A percentile compares a stretch with the other conserved stretches of the same genome.
phyloP scores from a whole-genome alignment of 2,329 filamentous ascomycete species.

The Kalmusia sp. region DNA sequence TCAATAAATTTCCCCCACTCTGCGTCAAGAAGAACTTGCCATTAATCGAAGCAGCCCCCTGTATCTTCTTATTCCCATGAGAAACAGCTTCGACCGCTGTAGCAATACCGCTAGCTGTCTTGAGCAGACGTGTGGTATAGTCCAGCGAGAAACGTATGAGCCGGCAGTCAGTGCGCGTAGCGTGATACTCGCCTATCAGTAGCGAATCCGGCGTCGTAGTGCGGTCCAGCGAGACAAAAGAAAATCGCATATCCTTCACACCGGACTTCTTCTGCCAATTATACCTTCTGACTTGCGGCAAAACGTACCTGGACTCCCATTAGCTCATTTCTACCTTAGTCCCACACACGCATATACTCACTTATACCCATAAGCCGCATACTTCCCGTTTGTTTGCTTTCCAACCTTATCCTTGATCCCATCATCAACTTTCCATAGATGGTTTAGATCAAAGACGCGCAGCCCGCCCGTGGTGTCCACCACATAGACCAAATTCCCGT shows the following conservation, averaged over 20 bases:
- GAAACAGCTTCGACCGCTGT: slow-evolving; percentile 16
- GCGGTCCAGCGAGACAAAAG: slow-evolving; percentile 18
- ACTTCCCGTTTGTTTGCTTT: no score
- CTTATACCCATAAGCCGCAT: no score
- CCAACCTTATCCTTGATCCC: no score
- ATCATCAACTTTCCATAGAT: slow-evolving; percentile 16
- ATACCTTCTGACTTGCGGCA: slow-evolving; percentile 19
- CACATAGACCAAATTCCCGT: slow-evolving; percentile 20
- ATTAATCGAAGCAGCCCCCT: slow-evolving; percentile 16
- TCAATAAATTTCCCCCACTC: no score
- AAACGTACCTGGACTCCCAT: slow-evolving; percentile 12
- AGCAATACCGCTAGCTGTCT: slow-evolving; percentile 12
- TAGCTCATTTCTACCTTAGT: slow-evolving; percentile 11
- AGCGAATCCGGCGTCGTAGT: slow-evolving; percentile 19
- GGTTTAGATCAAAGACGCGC: slow-evolving; percentile 17
- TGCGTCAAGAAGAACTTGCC: slow-evolving; percentile 20
- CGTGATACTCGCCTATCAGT: slow-evolving; percentile 19
- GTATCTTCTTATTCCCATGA: slow-evolving; percentile 19
- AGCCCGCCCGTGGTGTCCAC: slow-evolving; percentile 17
- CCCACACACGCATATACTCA: no score
- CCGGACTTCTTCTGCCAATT: slow-evolving; percentile 16
- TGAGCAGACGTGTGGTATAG: slow-evolving; percentile 17
- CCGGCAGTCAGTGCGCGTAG: slow-evolving; percentile 16
- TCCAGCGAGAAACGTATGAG: slow-evolving; percentile 17
- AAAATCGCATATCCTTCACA: slow-evolving; percentile 16